phyloP scores from a whole-genome alignment of 306 rosid genomes.

The Cicer judaicum region DNA sequence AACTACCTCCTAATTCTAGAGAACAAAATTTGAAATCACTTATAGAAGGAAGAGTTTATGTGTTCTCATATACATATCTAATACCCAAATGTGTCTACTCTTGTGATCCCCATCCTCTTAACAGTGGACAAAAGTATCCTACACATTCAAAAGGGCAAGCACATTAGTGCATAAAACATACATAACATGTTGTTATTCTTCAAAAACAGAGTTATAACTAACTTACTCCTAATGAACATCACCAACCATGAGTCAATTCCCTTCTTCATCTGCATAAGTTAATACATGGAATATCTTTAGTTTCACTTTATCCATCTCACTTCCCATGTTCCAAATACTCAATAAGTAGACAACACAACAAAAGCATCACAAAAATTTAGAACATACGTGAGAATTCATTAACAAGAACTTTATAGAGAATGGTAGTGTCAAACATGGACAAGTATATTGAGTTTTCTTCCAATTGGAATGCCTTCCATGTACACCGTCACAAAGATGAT shows the following conservation, averaged over 20 bases:
- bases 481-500: constrained; percentile 71
- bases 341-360: neutral
- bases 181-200: too few species aligned
- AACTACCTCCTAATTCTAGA: constrained; percentile 23
- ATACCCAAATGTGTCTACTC: constrained; percentile 57
- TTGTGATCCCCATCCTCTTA: constrained; percentile 75
- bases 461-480: constrained; percentile 88
- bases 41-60: too few species aligned
- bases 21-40: constrained; percentile 45
- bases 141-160: constrained; percentile 12
- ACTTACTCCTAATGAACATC: constrained; percentile 88
- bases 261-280: constrained; percentile 88
- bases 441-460: constrained; percentile 70
- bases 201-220: neutral
- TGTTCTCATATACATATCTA: neutral
- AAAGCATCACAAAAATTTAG: neutral
- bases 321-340: constrained; percentile 57
- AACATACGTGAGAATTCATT: neutral
- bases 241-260: constrained; percentile 79
- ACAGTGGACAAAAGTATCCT: constrained; percentile 75
- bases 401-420: constrained; percentile 54
- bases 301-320: constrained; percentile 64
- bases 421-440: constrained; percentile 84
- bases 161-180: constrained; percentile 4
- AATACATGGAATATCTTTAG: constrained; percentile 65